A percentile compares a stretch with the other conserved stretches of the same genome.
phyloP scores from a whole-genome alignment of 306 rosid genomes.

The Rosa lucieae region DNA sequence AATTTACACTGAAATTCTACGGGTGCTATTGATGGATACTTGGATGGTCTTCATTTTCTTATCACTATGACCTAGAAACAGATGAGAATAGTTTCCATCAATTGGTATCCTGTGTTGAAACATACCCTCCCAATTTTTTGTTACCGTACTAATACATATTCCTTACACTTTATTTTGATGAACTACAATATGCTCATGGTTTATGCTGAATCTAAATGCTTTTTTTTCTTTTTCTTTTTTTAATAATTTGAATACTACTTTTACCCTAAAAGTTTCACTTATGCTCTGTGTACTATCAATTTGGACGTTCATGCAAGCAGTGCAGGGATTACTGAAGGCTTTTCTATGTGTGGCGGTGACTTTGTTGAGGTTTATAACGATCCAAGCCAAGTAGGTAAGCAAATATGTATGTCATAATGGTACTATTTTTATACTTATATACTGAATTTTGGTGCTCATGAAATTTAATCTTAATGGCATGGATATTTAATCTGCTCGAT shows the following conservation, averaged over 20 bases:
- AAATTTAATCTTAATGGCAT: no score
- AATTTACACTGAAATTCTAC: not conserved
- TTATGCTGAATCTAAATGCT: not conserved
- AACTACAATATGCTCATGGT: not conserved
- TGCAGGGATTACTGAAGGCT: conserved; percentile 29
- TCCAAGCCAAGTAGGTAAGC: no score
- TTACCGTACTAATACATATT: not conserved
- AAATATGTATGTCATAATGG: no score
- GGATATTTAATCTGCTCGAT: no score
- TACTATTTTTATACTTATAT: no score
- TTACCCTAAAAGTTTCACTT: not conserved
- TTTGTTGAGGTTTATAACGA: no score
- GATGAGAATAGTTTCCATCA: not conserved
- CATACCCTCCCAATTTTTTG: not conserved
- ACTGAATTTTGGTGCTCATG: no score
- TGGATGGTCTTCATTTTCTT: not conserved
- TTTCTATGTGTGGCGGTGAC: no score
- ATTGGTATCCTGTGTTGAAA: not conserved
- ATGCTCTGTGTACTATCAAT: not conserved
- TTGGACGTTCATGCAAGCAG: conserved; percentile 44
- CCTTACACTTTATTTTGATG: not conserved
- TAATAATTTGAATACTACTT: not conserved
- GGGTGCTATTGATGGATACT: not conserved
- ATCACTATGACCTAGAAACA: conserved; percentile 2
- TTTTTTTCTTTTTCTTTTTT: not conserved